Evolutionary conservation across 2,329 filamentous ascomycete species (phyloP).

Genomic region (Penicillium griseofulvum): DNA sequence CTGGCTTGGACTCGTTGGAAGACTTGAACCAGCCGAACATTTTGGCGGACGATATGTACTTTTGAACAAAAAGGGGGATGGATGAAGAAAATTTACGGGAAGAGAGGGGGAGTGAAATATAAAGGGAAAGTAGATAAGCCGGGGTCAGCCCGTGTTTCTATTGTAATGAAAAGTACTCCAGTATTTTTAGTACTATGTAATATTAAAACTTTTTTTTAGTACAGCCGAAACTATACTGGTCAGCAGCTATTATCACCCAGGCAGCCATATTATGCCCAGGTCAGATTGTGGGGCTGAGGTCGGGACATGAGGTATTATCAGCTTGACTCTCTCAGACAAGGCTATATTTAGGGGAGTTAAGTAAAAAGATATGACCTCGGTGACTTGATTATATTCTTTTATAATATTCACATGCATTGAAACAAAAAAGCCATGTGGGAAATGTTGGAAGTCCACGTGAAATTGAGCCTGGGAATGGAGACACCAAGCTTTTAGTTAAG

Average conservation of each 20-base stretch:
- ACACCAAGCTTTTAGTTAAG: slow-evolving; percentile 9
- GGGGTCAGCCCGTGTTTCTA: neutral
- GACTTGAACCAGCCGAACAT: slow-evolving; percentile 12
- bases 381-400: neutral
- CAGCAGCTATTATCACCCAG: neutral
- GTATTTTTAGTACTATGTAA: neutral
- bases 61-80: neutral
- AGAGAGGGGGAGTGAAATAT: neutral
- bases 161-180: neutral
- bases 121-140: neutral
- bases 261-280: slow-evolving; percentile 2
- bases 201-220: neutral
- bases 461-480: neutral
- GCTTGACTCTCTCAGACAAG: neutral
- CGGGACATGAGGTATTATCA: neutral
- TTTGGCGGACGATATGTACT: neutral
- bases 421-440: neutral
- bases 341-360: neutral
- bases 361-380: too few species aligned
- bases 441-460: neutral
- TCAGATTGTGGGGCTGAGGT: slow-evolving; percentile 2
- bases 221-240: neutral
- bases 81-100: neutral
- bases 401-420: neutral
- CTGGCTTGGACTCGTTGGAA: slow-evolving; percentile 3